Evolutionary conservation across 2,329 filamentous ascomycete species (phyloP).

Genomic region (Xylaria digitata): DNA sequence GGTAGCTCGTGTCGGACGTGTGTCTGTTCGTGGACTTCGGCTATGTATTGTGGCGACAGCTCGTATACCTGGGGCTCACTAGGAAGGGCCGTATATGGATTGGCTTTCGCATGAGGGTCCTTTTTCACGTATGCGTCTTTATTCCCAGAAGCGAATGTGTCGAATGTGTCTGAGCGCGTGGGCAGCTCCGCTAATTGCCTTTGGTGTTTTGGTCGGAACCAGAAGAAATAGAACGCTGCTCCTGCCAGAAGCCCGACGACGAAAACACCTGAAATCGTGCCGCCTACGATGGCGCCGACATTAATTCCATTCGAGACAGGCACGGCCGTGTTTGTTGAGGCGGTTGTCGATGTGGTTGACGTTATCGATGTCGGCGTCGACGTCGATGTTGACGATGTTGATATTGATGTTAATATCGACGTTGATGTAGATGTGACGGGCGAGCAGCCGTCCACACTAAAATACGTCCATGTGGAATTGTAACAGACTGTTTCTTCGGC

Average conservation of each 20-base stretch:
- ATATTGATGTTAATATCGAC: not conserved
- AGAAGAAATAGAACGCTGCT: conserved; percentile 29
- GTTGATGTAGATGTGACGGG: not conserved
- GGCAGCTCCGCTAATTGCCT: conserved; percentile 20
- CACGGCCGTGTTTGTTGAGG: not conserved
- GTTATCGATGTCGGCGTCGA: conserved; percentile 3
- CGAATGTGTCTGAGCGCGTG: not conserved
- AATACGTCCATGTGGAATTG: conserved; percentile 30
- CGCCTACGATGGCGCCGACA: conserved; percentile 31
- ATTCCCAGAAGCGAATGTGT: not conserved
- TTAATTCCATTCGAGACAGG: conserved; percentile 9
- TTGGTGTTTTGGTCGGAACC: conserved; percentile 32
- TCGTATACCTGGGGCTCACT: conserved; percentile 26
- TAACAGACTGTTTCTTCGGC: conserved; percentile 27
- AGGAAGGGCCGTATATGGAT: not conserved
- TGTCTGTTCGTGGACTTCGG: conserved; percentile 32
- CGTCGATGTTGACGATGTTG: not conserved
- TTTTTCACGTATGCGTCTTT: conserved; percentile 20
- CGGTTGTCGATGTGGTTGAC: conserved; percentile 12
- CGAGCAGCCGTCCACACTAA: conserved; percentile 32
- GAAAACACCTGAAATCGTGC: conserved; percentile 28
- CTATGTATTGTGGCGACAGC: conserved; percentile 33
- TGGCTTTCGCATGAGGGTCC: not conserved
- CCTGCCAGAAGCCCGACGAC: conserved; percentile 18
- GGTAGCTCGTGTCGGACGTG: conserved; percentile 25